Percentiles rank a stretch among this genome's conserved stretches.
Evolutionary conservation across 1,139 yeast species (phyloP).

Genomic region (Kodamaea ohmeri): DNA sequence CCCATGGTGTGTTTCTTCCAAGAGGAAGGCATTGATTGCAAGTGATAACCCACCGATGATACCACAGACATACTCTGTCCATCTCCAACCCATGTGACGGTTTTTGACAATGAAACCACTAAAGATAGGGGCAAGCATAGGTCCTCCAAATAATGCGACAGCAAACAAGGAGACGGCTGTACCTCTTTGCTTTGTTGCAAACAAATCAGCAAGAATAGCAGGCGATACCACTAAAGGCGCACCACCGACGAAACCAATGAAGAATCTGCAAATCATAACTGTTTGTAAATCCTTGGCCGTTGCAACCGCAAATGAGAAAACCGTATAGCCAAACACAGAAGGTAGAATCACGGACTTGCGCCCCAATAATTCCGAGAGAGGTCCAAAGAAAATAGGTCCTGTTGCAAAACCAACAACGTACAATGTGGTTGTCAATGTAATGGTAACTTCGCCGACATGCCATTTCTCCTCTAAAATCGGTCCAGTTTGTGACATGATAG

Average conservation of each 20-base stretch:
- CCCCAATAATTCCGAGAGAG: conserved; percentile 73
- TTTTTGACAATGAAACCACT: conserved; percentile 23
- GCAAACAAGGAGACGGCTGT: conserved; percentile 63
- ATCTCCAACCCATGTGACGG: conserved; percentile 50
- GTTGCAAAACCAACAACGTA: conserved; percentile 80
- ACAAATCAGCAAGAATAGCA: conserved; percentile 78
- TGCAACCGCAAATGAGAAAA: conserved; percentile 70
- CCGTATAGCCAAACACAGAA: conserved; percentile 53
- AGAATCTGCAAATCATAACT: conserved; percentile 67
- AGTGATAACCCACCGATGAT: conserved; percentile 42
- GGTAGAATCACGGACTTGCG: conserved; percentile 56
- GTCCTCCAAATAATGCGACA: conserved; percentile 70
- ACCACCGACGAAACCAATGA: conserved; percentile 74
- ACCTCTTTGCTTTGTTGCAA: conserved; percentile 60
- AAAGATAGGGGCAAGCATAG: conserved; percentile 69
- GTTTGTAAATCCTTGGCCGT: conserved; percentile 73
- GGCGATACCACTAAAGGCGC: conserved; percentile 83
- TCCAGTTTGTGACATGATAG: conserved; percentile 57
- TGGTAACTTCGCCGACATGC: conserved; percentile 54
- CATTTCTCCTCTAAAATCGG: conserved; percentile 39
- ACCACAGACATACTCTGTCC: conserved; percentile 56
- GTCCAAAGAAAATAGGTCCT: conserved; percentile 82
- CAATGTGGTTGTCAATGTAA: conserved; percentile 64
- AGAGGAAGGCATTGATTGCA: conserved; percentile 28
- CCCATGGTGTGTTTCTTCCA: conserved; percentile 51